Base-by-base conservation (phyloP, 2,329 filamentous ascomycete species). In the Clarireedia sp. region DNA sequence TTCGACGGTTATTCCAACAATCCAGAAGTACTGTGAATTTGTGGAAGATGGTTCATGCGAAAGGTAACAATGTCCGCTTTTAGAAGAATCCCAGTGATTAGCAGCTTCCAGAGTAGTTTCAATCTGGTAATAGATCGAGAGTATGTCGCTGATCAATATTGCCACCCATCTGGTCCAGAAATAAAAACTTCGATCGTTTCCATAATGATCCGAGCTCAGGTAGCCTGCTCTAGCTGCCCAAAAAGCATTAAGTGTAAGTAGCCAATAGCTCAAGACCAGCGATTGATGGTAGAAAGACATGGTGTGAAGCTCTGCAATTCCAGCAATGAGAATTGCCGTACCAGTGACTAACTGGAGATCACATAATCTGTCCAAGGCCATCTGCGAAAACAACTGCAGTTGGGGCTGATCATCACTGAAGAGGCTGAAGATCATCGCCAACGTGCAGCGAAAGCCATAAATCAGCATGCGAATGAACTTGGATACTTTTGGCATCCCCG, bases 201-300 rank as follows among this genome's bases (percentile, higher is more conserved):
- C 21, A 10, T 57, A 47, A 9, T 53, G 36, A 7, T 46, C 38
- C 14, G 56, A 46, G 36, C 41, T 54, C 16, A 59, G 26, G 40
- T 54, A 45, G 5, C 55, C 57, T 9, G 51, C 41, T 43, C 55
- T 40, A 19, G 57, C 51, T 4, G 55, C 49, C 54, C 57, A 60
- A 16, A 60, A 60, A 6, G 57, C 47, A 23, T 56, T 60, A 6
- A 60, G 45, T n/a, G 54, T 59, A 1, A 60, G 46, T 24, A 50
- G 48, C 57, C 57, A 60, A 37, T 60, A 59, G 26, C 40, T 54
- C 1, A 51, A 48, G 17, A 60, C 44, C 1, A 59, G 40, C 12
- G 56, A 48, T 24, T 60, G 54, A 10, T 60, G 59, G 45, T 60
- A 60, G 38, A 57, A 59, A 10, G 44, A 48, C 57, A 57, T 54